These are phyloP conservation scores for Apiospora koreana DNA, from an alignment of 2,329 filamentous ascomycete species.

Conservation along the genomic window DNA sequence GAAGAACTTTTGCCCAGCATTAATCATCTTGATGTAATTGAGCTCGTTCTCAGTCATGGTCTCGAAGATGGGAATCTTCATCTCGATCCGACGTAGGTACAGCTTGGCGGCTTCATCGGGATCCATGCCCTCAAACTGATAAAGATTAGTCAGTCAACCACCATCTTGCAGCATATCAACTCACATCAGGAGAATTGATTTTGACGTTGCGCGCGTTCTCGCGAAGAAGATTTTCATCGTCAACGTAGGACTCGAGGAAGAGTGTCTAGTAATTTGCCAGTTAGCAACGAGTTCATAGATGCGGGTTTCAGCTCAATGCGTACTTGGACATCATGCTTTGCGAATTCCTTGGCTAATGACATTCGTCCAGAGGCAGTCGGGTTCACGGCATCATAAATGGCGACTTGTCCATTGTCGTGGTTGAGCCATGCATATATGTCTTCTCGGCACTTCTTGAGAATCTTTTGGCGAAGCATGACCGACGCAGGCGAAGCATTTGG, in stretches of 20 bases:
- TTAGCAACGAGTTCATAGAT: background rate
- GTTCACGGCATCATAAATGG: constrained; percentile 98
- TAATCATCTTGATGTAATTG: constrained; percentile 99
- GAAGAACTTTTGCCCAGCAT: constrained; percentile 87
- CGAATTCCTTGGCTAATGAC: constrained; percentile 90
- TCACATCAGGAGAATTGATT: constrained; percentile 91
- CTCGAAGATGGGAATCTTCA: constrained; percentile 93
- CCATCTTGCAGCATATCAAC: constrained; percentile 28
- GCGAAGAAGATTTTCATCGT: constrained; percentile 89
- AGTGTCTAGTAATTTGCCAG: constrained; percentile 64
- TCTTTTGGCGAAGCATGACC: constrained; percentile 93
- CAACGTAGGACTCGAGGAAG: constrained; percentile 95
- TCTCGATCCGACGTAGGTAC: constrained; percentile 86
- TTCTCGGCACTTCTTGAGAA: constrained; percentile 93
- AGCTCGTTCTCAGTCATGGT: constrained; percentile 93
- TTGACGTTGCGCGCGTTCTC: constrained; percentile 98
- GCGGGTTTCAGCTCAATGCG: constrained; percentile 17
- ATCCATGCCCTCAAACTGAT: constrained; percentile 84
- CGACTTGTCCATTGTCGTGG: constrained; percentile 96
- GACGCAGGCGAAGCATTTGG: constrained; percentile 90
- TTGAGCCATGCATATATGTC: constrained; percentile 97
- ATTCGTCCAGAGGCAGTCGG: constrained; percentile 80
- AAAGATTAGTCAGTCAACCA: constrained; percentile 1
- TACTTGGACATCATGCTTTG: constrained; percentile 94
- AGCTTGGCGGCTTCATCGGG: constrained; percentile 89